Base-by-base conservation (phyloP, 345 rosid genomes). In the Orychophragmus violaceus region DNA sequence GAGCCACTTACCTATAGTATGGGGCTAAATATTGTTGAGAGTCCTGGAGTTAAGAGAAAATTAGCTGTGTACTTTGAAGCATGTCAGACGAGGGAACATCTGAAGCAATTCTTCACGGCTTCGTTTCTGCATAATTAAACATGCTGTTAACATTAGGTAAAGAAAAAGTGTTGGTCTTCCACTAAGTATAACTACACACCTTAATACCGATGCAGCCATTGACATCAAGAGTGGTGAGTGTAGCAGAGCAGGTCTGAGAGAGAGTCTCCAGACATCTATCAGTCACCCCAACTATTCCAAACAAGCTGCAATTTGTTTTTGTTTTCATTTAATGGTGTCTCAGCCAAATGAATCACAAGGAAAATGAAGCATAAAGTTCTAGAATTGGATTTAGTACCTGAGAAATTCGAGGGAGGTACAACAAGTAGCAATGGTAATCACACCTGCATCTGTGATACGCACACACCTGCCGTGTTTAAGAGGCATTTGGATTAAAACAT, bases 11-110 rank as follows among this genome's bases (percentile, higher is more conserved):
- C 63, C 44, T 67, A 54, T 28, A 28, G 70, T 28, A 53, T 4
- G 21, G 30, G 41, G 42, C 0, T 52, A 30, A n/a, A 53, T 22
- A 45, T 36, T 55, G 69, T 64, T 36, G 68, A 64, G 33, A 42
- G 24, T 49, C 63, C 39, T 67, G 8, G 8, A 35, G 57, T 9
- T 22, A 27, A 14, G 61, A 76, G 21, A 17, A 52, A 33, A 54
- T 84, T 75, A 93, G 86, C 96, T 89, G 70, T 92, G 97, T 37
- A 89, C 96, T 76, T 84, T 92, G 86, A 92, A 89, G 77, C 98
- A 89, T 36, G 44, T 80, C 50, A 89, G 76, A 66, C 53, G 75
- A 36, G 97, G 97, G 75, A 90, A 90, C 79, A 86, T 52, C 59
- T 77, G 70, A 51, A 88, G 91, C 81, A 90, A 76, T 54, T 82